Base-by-base conservation (phyloP, 179 eudicot species). In the Spinacia oleracea region DNA sequence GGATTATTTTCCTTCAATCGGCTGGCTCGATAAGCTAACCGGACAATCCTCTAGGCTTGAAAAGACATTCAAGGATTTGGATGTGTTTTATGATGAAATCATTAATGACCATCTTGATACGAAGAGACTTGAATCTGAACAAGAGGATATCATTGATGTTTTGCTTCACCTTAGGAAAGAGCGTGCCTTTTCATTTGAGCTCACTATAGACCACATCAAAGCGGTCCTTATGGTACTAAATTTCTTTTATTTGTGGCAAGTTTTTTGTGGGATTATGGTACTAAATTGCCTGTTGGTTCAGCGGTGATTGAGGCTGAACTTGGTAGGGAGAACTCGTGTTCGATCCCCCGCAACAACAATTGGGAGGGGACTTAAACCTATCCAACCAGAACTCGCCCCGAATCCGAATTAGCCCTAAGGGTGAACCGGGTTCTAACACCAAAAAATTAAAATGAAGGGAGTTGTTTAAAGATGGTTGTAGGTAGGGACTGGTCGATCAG, bases 121-220 rank as follows among this genome's bases (percentile, higher is more conserved):
- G 0, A 55, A 50, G 3, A 40, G 11, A 1, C 56, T 7, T 32
- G 23, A 25, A 70, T 63, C 60, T 40, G 69, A 80, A 0, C n/a
- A 21, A 65, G 78, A 67, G 21, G 68, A 74, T 31, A 27, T 80
- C 20, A 9, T 80, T 56, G 79, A 82, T 40, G 58, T 78, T 70
- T 58, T 82, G 16, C 84, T 82, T 7, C 67, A 68, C 5, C 71
- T 78, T 21, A 58, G 32, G 9, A 38, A 38, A 38, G 71, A 78
- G 9, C 23, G 32, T 0, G 9, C 50, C 16, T 45, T 64, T 38
- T 9, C 65, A 7, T 51, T 77, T 43, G 64, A 67, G 32, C 73
- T 78, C 58, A 78, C 84, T 60, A 31, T 56, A 25, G 58, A 78
- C 70, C 71, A 82, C 4, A 78, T 82, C 51, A 82, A 82, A 69